Evolutionary conservation across 2,329 filamentous ascomycete species (phyloP).

Genomic region (Pestalotiopsis fici): DNA sequence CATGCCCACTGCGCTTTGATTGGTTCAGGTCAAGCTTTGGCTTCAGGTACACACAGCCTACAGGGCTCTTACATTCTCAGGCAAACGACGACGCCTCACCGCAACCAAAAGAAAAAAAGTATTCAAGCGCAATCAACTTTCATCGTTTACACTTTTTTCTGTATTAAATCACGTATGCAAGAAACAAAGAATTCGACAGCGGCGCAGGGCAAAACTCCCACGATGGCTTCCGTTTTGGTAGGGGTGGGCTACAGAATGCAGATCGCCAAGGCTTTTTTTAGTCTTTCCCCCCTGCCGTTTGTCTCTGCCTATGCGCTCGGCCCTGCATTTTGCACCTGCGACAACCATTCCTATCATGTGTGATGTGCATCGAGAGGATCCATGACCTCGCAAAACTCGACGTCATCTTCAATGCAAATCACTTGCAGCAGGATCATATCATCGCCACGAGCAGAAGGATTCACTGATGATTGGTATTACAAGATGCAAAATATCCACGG

Average conservation of each 20-base stretch:
- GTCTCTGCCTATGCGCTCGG: background rate
- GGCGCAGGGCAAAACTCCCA: background rate
- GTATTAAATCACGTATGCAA: background rate
- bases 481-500: too few relatives aligned
- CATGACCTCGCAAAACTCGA: background rate
- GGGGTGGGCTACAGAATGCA: background rate
- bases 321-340: background rate
- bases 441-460: background rate
- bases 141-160: background rate
- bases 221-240: background rate
- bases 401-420: background rate
- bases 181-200: background rate
- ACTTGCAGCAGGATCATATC: background rate
- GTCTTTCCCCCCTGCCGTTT: background rate
- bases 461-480: background rate
- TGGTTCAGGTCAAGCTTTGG: background rate
- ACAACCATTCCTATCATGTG: background rate
- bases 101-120: background rate
- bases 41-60: background rate
- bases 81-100: slow-evolving; percentile 1
- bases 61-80: background rate
- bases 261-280: background rate
- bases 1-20: background rate
- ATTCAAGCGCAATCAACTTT: background rate
- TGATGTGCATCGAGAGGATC: background rate